Base-by-base conservation (phyloP, 257 asterid genomes). In the Penstemon barbatus region DNA sequence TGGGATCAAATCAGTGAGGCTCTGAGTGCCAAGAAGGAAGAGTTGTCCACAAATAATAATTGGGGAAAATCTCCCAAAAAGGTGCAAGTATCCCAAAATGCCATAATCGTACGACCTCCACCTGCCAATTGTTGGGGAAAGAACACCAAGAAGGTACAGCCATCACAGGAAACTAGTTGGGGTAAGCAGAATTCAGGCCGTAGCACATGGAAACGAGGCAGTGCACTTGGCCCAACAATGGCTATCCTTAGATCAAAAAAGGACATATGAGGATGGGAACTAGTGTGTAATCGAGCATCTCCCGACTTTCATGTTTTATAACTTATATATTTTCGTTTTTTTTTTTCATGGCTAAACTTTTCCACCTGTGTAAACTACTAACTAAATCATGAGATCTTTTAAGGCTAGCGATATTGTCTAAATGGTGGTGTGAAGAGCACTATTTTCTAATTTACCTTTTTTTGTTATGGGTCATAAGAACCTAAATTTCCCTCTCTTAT, bases 1-100 rank as follows among this genome's bases (percentile, higher is more conserved):
- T 91, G 99, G 99, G 98, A 94, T 13, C 83, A 85, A 71, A 52
- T 91, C 73, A 86, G 78, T 37, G 88, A 80, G 55, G 81, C 86
- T 58, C 77, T 87, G 3, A 79, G 68, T 66, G 85, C 91, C 66
- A 87, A 80, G 80, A 87, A 91, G 85, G 89, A 78, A 39, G 79
- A 85, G 73, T 77, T 84, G 52, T 70, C 87, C 0, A 75, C 74
- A 71, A 71, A 69, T 54, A 81, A 75, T 12, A 74, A 78, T 61
- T 84, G 86, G 86, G 69, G 77, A 78, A 71, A 52, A 68, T 64
- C 73, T 45, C 80, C 87, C 33, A 75, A 74, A 67, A 79, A 77
- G 77, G 69, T 71, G 42, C 79, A 62, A 66, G 68, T 25, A 61
- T 12, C 69, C 19, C 79, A 66, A 39, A 79, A 73, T 66, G 84